phyloP scores from a whole-genome alignment of 352 stramenopile genomes.

The Sclerospora graminicola region DNA sequence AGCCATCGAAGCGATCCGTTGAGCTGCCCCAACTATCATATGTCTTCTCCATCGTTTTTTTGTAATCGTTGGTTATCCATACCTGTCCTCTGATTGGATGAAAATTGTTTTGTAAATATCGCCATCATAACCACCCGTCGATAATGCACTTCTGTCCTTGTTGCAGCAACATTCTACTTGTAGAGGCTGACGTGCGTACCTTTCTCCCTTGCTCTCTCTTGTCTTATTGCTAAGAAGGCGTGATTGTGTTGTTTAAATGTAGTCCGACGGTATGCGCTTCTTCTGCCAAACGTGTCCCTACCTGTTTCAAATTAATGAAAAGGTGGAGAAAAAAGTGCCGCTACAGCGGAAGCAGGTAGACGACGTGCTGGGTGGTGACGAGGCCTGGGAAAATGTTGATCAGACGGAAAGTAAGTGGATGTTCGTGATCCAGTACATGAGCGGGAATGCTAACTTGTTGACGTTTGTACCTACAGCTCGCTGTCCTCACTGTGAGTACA shows the following conservation, averaged over 20 bases:
- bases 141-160: constrained; percentile 84
- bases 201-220: neutral
- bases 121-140: neutral
- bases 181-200: constrained; percentile 67
- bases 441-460: neutral
- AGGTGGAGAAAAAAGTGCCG: constrained; percentile 84
- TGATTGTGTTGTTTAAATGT: neutral
- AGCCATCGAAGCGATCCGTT: constrained; percentile 59
- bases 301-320: constrained; percentile 81
- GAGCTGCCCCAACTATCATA: constrained; percentile 78
- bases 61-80: neutral
- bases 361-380: constrained; percentile 95
- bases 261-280: constrained; percentile 85
- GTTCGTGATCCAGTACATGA: neutral
- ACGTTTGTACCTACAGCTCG: constrained; percentile 28
- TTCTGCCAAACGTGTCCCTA: constrained; percentile 87
- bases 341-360: constrained; percentile 96
- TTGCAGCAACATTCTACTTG: constrained; percentile 85
- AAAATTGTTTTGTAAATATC: neutral
- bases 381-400: constrained; percentile 98
- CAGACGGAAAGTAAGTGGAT: constrained; percentile 86
- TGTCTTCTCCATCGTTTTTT: constrained; percentile 16
- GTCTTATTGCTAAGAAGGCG: neutral
- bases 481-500: constrained; percentile 93
- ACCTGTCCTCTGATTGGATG: constrained; percentile 4